A percentile compares a stretch with the other conserved stretches of the same genome.
These are phyloP conservation scores for Pythium sp. DNA, from an alignment of 352 stramenopile species.

Conservation along the genomic window DNA sequence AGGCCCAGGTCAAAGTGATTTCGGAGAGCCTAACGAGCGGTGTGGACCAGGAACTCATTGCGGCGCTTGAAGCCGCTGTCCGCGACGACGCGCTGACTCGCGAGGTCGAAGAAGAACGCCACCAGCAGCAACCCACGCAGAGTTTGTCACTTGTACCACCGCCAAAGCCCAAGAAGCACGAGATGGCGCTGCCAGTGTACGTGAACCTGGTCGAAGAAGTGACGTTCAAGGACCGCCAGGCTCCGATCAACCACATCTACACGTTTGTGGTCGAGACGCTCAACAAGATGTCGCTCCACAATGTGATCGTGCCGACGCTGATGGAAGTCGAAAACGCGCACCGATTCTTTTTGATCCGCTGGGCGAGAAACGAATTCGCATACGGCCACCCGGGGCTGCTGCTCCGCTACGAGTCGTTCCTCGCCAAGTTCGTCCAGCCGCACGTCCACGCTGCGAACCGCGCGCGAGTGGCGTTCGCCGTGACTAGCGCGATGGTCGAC, in stretches of 20 bases:
- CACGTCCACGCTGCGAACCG: slow-evolving; percentile 24
- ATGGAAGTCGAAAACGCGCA: slow-evolving; percentile 34
- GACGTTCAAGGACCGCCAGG: slow-evolving; percentile 39
- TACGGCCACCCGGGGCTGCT: slow-evolving; percentile 45
- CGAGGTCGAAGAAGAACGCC: slow-evolving; percentile 3
- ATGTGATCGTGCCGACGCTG: slow-evolving; percentile 45
- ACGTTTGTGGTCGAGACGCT: slow-evolving; percentile 36
- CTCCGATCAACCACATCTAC: slow-evolving; percentile 37
- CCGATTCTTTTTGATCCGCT: slow-evolving; percentile 37
- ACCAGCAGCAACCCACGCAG: background rate
- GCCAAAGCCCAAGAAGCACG: background rate
- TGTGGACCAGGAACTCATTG: slow-evolving; percentile 23
- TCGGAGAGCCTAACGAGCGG: slow-evolving; percentile 3
- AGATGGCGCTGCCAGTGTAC: slow-evolving; percentile 41
- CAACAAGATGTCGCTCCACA: slow-evolving; percentile 12
- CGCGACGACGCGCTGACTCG: slow-evolving; percentile 14
- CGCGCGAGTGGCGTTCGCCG: slow-evolving; percentile 11
- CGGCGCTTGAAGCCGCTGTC: slow-evolving; percentile 26
- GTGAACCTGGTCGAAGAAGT: slow-evolving; percentile 57
- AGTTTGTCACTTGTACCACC: background rate
- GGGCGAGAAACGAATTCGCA: slow-evolving; percentile 28
- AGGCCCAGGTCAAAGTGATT: slow-evolving; percentile 6
- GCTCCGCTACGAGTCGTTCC: slow-evolving; percentile 58
- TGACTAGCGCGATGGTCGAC: slow-evolving; percentile 17
- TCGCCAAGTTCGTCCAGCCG: slow-evolving; percentile 39